phyloP scores from a whole-genome alignment of 495 filamentous ascomycete species.

The Oleoguttula mirabilis region DNA sequence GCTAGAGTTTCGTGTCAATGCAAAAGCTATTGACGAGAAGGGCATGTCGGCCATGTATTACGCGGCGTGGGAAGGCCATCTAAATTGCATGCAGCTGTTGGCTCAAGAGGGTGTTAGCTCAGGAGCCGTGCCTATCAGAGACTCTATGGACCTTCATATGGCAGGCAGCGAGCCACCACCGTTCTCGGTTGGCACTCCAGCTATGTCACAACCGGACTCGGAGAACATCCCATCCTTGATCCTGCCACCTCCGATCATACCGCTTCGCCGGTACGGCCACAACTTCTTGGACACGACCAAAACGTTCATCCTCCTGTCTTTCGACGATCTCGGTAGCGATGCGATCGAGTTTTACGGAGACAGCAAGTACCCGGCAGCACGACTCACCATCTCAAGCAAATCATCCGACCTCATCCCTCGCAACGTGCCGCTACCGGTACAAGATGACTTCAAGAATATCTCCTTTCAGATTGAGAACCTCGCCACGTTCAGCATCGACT shows the following conservation, averaged over 20 bases:
- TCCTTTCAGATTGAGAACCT: constrained; percentile 94
- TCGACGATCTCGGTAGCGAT: constrained; percentile 56
- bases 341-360: constrained; percentile 86
- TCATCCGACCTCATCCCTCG: constrained; percentile 89
- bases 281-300: constrained; percentile 91
- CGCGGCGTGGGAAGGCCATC: constrained; percentile 93
- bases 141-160: constrained; percentile 31
- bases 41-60: constrained; percentile 92
- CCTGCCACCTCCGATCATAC: constrained; percentile 91
- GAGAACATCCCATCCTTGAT: constrained; percentile 88
- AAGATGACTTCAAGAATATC: constrained; percentile 81
- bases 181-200: constrained; percentile 25
- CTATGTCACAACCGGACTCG: constrained; percentile 56
- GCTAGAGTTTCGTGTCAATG: constrained; percentile 60
- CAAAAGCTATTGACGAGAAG: constrained; percentile 77
- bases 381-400: constrained; percentile 92
- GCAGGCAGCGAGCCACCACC: constrained; percentile 14
- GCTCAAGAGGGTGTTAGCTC: constrained; percentile 8
- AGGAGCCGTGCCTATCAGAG: constrained; percentile 26
- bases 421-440: constrained; percentile 87
- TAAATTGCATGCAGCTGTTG: constrained; percentile 86
- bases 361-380: constrained; percentile 86
- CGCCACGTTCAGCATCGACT: constrained; percentile 86
- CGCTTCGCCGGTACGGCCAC: constrained; percentile 84
- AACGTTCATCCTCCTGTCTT: constrained; percentile 81